phyloP scores from a whole-genome alignment of 2,329 filamentous ascomycete genomes.

The Venturiaceae sp. region DNA sequence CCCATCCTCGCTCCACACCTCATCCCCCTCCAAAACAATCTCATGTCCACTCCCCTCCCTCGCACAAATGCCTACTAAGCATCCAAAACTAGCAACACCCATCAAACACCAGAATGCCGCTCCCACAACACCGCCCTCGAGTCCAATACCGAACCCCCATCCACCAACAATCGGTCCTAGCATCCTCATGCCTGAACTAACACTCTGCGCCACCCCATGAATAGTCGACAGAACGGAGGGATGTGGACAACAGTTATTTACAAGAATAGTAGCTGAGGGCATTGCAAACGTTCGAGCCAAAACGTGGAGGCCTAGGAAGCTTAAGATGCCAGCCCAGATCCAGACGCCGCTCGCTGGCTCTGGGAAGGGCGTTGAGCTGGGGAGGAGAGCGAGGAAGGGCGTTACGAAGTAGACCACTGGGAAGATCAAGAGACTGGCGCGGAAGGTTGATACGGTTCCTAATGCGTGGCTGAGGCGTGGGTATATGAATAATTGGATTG shows the following conservation, averaged over 20 bases:
- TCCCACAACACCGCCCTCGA: constrained; percentile 48
- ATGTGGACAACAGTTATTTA: constrained; percentile 51
- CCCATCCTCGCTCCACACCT: not conserved
- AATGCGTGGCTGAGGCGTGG: constrained; percentile 30
- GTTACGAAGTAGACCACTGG: constrained; percentile 32
- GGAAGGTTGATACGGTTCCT: constrained; percentile 30
- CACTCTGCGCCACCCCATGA: constrained; percentile 50
- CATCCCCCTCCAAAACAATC: not conserved
- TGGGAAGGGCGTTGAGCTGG: constrained; percentile 27
- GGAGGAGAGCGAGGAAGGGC: constrained; percentile 32
- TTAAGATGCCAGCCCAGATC: constrained; percentile 32
- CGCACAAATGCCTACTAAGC: not conserved
- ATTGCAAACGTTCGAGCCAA: constrained; percentile 40
- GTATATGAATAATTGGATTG: constrained; percentile 35
- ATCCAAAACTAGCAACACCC: constrained; percentile 29
- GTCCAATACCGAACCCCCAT: constrained; percentile 48
- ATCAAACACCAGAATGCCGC: constrained; percentile 49
- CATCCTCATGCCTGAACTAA: constrained; percentile 49
- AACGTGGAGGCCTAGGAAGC: constrained; percentile 33
- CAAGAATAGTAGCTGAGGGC: constrained; percentile 47
- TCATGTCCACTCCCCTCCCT: not conserved
- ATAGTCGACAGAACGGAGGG: constrained; percentile 45
- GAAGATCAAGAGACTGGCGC: constrained; percentile 31
- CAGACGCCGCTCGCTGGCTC: constrained; percentile 26
- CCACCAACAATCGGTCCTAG: constrained; percentile 51